Base-by-base conservation (phyloP, 1,284 basidiomycete genomes). In the Microbotryum intermedium region DNA sequence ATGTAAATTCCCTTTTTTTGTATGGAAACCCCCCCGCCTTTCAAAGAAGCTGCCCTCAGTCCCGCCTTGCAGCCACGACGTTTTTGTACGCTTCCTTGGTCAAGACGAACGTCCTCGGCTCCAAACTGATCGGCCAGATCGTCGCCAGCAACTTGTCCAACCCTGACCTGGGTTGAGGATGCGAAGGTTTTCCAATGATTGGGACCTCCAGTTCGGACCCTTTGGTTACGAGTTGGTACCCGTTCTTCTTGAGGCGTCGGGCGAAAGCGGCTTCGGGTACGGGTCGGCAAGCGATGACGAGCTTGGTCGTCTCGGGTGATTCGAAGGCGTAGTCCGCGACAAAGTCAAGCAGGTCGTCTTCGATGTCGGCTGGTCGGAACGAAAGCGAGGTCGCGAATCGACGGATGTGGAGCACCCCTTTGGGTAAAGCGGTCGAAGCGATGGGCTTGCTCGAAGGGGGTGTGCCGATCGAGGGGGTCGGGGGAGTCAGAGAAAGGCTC, bases 281-380 rank as follows among this genome's bases (percentile, higher is more conserved):
- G 2, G 66, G 64, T 10, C 64, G 57, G 20, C 65, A 42, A 0
- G 63, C 25, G 21, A 61, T n/a, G 47, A 65, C 63, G 50, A 65
- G 48, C 8, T 34, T 48, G 26, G 39, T 44, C 20, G 20, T 6
- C 2, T 7, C 20, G 7, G n/a, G 46, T 2, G 34, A 10, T 10
- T 44, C 11, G 42, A 66, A 68, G 20, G 64, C 66, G 18, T 49
- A 44, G 10, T 48, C n/a, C 13, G 57, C 57, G 39, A 49, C 60
- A 23, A 56, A 56, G 0, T 50, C n/a, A 49, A 68, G 64, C 25
- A 68, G 59, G 49, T 66, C 64, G 64, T 61, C 61, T 25, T 68
- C 66, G 56, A 63, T 68, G 6, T 55, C 55, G 45, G 66, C 64
- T 2, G 61, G 25, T 25, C 66, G 63, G 64, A 68, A 68, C 2